Percentiles rank a stretch among this genome's conserved stretches.
Evolutionary conservation across 306 rosid genomes (phyloP).

Genomic region (Sicyos baderoa): DNA sequence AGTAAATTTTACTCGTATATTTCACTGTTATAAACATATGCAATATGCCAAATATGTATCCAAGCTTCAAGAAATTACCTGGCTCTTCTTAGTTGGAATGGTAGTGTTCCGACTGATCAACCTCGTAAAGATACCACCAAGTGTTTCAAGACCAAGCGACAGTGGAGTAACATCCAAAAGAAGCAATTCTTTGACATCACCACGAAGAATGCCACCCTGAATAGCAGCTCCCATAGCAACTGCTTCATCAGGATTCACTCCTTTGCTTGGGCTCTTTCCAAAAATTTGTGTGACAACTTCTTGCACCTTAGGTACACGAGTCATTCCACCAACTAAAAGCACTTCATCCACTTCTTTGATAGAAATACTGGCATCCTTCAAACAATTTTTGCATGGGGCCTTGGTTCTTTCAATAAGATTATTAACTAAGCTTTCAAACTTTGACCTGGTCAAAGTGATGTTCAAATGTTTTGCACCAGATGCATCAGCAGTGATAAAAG

Average conservation of each 20-base stretch:
- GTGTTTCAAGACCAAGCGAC: constrained; percentile 81
- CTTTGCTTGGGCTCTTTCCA: constrained; percentile 83
- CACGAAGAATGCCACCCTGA: constrained; percentile 95
- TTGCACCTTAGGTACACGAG: constrained; percentile 93
- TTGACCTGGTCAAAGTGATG: constrained; percentile 81
- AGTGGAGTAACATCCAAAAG: constrained; percentile 87
- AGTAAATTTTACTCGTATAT: background rate
- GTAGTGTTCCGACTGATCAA: constrained; percentile 79
- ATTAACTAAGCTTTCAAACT: constrained; percentile 67
- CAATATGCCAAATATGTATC: too few relatives aligned
- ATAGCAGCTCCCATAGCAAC: constrained; percentile 95
- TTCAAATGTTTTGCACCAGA: constrained; percentile 88
- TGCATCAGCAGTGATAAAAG: constrained; percentile 89
- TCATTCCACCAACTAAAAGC: constrained; percentile 94
- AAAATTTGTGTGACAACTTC: constrained; percentile 62
- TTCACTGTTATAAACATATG: background rate
- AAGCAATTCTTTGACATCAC: constrained; percentile 86
- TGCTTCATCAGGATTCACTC: constrained; percentile 94
- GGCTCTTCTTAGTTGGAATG: constrained; percentile 88
- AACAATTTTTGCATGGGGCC: constrained; percentile 71
- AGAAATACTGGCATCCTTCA: constrained; percentile 77
- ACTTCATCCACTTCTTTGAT: constrained; percentile 89
- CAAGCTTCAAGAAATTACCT: constrained; percentile 34
- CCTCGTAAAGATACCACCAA: constrained; percentile 89
- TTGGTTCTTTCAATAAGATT: constrained; percentile 74